Percentiles rank a stretch among this genome's conserved stretches.
Conservation (phyloP, 768 basidiomycete species). For the Serpula lacrymans region DNA sequence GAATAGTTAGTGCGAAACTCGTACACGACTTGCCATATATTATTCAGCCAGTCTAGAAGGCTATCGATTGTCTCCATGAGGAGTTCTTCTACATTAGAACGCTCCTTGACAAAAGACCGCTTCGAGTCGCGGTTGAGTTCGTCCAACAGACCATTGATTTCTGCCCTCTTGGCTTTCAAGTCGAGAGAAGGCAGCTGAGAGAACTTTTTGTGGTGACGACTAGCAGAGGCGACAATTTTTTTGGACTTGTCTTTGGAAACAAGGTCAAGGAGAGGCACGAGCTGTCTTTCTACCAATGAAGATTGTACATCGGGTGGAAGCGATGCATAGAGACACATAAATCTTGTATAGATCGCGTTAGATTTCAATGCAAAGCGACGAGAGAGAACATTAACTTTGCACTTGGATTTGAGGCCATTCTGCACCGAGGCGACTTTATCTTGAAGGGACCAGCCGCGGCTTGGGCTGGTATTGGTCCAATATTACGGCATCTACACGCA, state of each 20-base stretch:
- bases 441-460: too few species aligned
- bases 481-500: too few species aligned
- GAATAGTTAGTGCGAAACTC: slow-evolving; percentile 52
- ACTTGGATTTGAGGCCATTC: too few species aligned
- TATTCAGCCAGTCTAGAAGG: slow-evolving; percentile 55
- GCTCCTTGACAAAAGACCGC: slow-evolving; percentile 47
- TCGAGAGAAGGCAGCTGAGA: slow-evolving; percentile 46
- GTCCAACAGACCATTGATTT: slow-evolving; percentile 49
- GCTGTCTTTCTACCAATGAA: slow-evolving; percentile 45
- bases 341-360: slow-evolving; percentile 27
- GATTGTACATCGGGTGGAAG: slow-evolving; percentile 54
- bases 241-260: slow-evolving; percentile 35
- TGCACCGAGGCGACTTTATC: too few species aligned
- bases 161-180: slow-evolving; percentile 49
- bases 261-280: slow-evolving; percentile 46
- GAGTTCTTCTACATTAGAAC: slow-evolving; percentile 52
- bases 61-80: slow-evolving; percentile 53
- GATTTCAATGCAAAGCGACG: too few species aligned
- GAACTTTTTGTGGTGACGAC: slow-evolving; percentile 36
- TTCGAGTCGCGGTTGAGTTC: slow-evolving; percentile 55
- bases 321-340: slow-evolving; percentile 43
- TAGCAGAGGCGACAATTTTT: slow-evolving; percentile 38
- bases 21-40: slow-evolving; percentile 61
- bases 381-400: too few species aligned
- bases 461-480: too few species aligned